Base-by-base conservation (phyloP, 176 grass and related monocot genomes). In the Zoysia pacifica region DNA sequence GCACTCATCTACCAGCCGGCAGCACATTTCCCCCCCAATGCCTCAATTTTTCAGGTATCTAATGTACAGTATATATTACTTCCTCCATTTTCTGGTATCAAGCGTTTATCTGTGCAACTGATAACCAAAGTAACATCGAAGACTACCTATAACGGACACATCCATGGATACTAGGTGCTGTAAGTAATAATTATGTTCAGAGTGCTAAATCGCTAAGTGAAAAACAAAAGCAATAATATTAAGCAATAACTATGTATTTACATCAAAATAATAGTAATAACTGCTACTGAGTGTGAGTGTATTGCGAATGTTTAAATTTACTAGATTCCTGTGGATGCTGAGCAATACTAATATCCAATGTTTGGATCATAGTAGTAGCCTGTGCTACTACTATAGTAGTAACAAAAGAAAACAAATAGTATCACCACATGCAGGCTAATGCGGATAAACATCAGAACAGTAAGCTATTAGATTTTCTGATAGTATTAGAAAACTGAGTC, bases 291-390 rank as follows among this genome's bases (percentile, higher is more conserved):
- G 55, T 55, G 39, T 67, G 11, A 58, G 41, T 43, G 15, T 18
- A 74, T n/a, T 9, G 36, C 37, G 48, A 44, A 67, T 9, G 11
- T 56, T 72, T 66, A 68, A 62, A 76, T 62, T 81, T 99, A 99
- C 96, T 92, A 99, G 43, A 47, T 90, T 71, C 96, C 90, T 39
- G 96, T 93, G 51, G 92, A 86, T 80, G 88, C 92, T 86, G 75
- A 89, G 55, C 90, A 92, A 78, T 99, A 28, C 28, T 28, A 95
- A 83, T 85, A 83, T 64, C 92, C 88, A 60, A 86, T 86, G 51
- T 79, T 69, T 68, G 92, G 65, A 77, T 99, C 92, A 70, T 93
- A 99, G 79, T 95, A 99, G 82, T 95, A 99, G 65, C 90, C 92
- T 78, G 86, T 87, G 47, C 79, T 99, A 74, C 86, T 95, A 72